Evolutionary conservation across 1,284 basidiomycete genomes (phyloP).

Genomic region (Rhodotorula sp.): DNA sequence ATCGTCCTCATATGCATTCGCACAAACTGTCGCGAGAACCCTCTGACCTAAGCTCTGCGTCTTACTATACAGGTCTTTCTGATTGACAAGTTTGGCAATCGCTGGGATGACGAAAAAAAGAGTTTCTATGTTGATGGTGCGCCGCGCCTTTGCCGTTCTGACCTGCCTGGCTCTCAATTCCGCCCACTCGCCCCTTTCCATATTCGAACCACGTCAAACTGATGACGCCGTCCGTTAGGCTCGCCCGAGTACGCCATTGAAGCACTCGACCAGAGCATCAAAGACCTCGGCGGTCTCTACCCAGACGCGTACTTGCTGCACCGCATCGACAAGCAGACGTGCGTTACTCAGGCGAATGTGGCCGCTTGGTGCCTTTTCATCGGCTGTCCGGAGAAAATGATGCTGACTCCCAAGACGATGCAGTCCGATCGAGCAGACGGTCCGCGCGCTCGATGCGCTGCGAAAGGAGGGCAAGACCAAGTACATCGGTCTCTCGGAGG

Average conservation of each 20-base stretch:
- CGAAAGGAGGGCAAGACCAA: conserved; percentile 61
- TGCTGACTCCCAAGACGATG: background rate
- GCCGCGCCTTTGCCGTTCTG: background rate
- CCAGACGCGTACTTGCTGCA: conserved; percentile 36
- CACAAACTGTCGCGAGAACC: background rate
- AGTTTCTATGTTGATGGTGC: conserved; percentile 11
- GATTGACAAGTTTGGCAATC: conserved; percentile 37
- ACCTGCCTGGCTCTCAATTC: background rate
- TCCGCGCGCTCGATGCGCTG: conserved; percentile 51
- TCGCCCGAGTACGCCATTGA: conserved; percentile 22
- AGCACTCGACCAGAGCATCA: conserved; percentile 25
- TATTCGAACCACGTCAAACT: background rate
- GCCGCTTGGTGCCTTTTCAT: no score
- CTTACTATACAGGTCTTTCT: conserved; percentile 26
- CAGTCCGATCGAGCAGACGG: conserved; percentile 53
- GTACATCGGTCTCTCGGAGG: conserved; percentile 64
- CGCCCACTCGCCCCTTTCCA: background rate
- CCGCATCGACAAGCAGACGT: conserved; percentile 30
- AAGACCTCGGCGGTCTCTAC: conserved; percentile 24
- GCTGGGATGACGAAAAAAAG: conserved; percentile 1
- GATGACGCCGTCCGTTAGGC: background rate
- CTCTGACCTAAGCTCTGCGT: background rate
- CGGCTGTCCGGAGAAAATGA: no score
- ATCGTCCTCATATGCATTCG: background rate
- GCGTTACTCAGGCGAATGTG: background rate